Base-by-base conservation (phyloP, 2,329 filamentous ascomycete species). In the Fusarium chuoi region DNA sequence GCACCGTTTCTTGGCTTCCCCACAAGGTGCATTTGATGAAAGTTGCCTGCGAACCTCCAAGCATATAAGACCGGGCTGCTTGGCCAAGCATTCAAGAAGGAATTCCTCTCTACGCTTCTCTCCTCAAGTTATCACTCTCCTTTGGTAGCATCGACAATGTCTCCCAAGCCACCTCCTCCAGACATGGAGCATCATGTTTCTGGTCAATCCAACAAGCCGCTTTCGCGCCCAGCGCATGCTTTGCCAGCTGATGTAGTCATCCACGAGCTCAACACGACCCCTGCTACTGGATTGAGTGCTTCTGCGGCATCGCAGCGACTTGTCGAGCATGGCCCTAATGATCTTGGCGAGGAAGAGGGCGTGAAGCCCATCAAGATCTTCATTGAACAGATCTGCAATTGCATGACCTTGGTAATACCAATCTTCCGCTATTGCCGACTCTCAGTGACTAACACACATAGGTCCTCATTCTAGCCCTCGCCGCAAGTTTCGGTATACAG, bases 371-470 rank as follows among this genome's bases (percentile, higher is more conserved):
- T 87, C 56, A 91, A 91, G 77, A 92, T 93, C 68, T 82, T 93
- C 22, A 82, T 92, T 44, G 85, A 87, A 42, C 91, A 93, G 78
- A 84, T 93, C 63, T 90, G 89, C 59, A 93, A 93, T 79, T 91
- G 91, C 17, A 89, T 93, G 89, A 92, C 89, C 66, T 79, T 93
- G 79, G 91, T 91, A 74, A 14, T 5, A 20, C 17, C 4, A 6
- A 35, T 35, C 22, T 51, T 24, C 8, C 3, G 12, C 4, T 7
- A n/a, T 14, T 11, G 14, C 12, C 22, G 4, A 14, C 15, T 20
- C 11, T 35, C 4, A 7, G 8, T 7, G 7, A 11, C 20, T 68
- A 14, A 73, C 20, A n/a, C 1, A 0, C 15, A 9, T 70, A 86
- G 80, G 84, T 87, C 7, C 81, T 91, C 35, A 87, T 89, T 51